phyloP scores from a whole-genome alignment of 163 green algal genomes.

The Botryococcus braunii region DNA sequence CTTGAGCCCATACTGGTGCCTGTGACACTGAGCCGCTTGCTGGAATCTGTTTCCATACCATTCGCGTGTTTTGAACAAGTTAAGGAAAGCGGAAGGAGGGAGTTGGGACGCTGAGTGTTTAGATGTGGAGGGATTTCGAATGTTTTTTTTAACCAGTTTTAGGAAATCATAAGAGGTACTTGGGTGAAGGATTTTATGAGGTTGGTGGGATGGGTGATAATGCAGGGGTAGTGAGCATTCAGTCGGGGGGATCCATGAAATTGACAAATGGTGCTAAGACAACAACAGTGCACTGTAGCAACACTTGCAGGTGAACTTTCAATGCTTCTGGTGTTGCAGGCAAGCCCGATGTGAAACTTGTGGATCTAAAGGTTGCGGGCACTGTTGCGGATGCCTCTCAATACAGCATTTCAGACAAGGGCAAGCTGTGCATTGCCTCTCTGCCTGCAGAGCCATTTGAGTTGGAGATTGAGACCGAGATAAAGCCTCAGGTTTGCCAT shows the following conservation, averaged over 20 bases:
- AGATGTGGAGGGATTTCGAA: too few species aligned
- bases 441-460: slow-evolving; percentile 18
- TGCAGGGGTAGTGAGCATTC: background rate
- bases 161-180: background rate
- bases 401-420: slow-evolving; percentile 27
- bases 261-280: too few species aligned
- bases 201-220: background rate
- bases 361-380: slow-evolving; percentile 62
- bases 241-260: background rate
- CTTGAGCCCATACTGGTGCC: background rate
- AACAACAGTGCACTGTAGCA: background rate
- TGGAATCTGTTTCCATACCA: too few species aligned
- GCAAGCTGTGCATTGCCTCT: slow-evolving; percentile 28
- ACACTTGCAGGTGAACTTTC: background rate
- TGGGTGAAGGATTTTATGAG: background rate
- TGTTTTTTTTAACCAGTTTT: background rate
- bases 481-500: slow-evolving; percentile 55
- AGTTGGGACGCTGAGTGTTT: too few species aligned
- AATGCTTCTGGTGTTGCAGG: slow-evolving; percentile 16
- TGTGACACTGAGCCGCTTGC: too few species aligned
- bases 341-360: slow-evolving; percentile 69
- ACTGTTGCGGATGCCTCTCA: slow-evolving; percentile 17
- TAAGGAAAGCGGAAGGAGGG: too few species aligned
- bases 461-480: slow-evolving; percentile 54
- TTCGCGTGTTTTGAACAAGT: too few species aligned